phyloP scores from a whole-genome alignment of 2,329 filamentous ascomycete genomes.

The Diaporthe sp. region DNA sequence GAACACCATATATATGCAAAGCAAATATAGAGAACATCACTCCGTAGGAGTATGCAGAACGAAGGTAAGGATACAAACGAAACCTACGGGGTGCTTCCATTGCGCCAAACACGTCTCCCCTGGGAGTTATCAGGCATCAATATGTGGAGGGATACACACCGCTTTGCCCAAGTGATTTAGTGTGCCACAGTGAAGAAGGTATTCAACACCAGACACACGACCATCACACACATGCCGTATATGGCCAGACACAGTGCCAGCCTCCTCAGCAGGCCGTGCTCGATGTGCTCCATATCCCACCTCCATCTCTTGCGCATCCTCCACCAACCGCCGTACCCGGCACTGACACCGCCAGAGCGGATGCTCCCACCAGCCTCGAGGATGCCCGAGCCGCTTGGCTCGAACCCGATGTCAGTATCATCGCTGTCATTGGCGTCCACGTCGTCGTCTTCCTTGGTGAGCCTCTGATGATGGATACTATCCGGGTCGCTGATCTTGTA shows the following conservation, averaged over 20 bases:
- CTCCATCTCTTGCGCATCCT: conserved; percentile 70
- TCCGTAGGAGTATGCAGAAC: neutral
- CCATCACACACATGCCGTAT: conserved; percentile 91
- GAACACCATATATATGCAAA: conserved; percentile 31
- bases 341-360: conserved; percentile 56
- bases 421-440: conserved; percentile 59
- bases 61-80: neutral
- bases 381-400: conserved; percentile 50
- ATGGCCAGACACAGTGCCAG: conserved; percentile 81
- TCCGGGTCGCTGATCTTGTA: conserved; percentile 97
- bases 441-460: conserved; percentile 93
- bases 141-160: neutral
- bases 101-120: neutral
- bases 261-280: conserved; percentile 76
- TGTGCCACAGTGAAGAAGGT: conserved; percentile 80
- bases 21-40: neutral
- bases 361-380: conserved; percentile 62
- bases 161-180: conserved; percentile 52
- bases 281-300: conserved; percentile 74
- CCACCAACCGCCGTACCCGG: conserved; percentile 55
- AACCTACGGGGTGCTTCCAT: neutral
- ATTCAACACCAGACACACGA: conserved; percentile 88
- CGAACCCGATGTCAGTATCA: conserved; percentile 68
- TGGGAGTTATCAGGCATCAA: neutral
- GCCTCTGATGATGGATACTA: conserved; percentile 85